These are phyloP conservation scores for Pleurozium schreberi DNA, from an alignment of 225 moss, liverwort and hornwort genomes.

Conservation along the genomic window DNA sequence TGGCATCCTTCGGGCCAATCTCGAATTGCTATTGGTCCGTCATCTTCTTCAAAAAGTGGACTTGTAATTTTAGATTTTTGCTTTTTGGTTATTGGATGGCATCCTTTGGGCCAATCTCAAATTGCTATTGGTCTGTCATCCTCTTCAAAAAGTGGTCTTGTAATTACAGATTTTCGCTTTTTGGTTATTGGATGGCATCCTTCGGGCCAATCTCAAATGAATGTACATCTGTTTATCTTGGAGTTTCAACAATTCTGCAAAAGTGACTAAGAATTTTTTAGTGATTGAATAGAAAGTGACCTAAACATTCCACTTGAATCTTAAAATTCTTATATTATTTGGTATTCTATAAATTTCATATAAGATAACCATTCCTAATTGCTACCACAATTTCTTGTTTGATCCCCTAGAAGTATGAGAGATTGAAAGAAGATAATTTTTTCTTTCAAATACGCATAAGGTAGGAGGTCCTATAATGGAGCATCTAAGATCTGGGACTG, in stretches of 20 bases:
- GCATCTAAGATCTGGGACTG: no score
- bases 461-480: no score
- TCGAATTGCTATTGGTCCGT: not conserved
- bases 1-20: not conserved
- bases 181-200: not conserved
- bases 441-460: not conserved
- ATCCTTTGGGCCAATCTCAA: no score
- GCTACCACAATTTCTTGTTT: fast-evolving
- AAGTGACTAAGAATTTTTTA: not conserved
- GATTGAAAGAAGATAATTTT: not conserved
- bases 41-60: not conserved
- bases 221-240: not conserved
- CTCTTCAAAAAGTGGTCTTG: no score
- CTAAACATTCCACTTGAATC: not conserved
- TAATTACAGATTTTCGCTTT: no score
- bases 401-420: not conserved
- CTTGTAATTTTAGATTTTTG: no score
- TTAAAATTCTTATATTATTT: not conserved
- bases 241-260: no score
- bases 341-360: not conserved
- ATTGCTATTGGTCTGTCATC: no score
- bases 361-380: not conserved
- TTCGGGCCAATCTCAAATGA: not conserved
- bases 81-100: no score
- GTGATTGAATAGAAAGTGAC: not conserved